Conservation (phyloP, 495 filamentous ascomycete species). For the Tetracladium setigerum region DNA sequence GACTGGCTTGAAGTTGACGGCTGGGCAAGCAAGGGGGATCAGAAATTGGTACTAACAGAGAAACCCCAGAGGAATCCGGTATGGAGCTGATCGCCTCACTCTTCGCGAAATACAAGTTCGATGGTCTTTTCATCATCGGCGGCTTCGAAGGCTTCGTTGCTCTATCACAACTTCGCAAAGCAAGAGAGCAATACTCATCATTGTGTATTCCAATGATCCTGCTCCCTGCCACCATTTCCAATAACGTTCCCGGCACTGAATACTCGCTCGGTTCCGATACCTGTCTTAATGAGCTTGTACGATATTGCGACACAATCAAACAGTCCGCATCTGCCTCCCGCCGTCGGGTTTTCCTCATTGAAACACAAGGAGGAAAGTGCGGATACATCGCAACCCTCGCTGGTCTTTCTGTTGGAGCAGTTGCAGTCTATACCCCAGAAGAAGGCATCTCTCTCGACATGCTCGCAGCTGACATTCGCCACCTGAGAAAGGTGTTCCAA, state of each 20-base stretch:
- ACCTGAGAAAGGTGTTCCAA: slow-evolving; percentile 77
- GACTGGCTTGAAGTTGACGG: slow-evolving; percentile 89
- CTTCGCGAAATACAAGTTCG: slow-evolving; percentile 80
- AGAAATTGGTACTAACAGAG: slow-evolving; percentile 96
- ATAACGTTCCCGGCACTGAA: slow-evolving; percentile 97
- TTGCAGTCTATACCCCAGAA: slow-evolving; percentile 97
- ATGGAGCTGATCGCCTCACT: slow-evolving; percentile 75
- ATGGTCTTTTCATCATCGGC: slow-evolving; percentile 87
- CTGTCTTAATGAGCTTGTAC: slow-evolving; percentile 91
- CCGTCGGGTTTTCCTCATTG: slow-evolving; percentile 91
- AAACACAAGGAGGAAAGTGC: slow-evolving; percentile 91
- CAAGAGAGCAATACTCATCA: slow-evolving; percentile 65
- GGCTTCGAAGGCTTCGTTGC: slow-evolving; percentile 97
- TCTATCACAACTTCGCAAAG: slow-evolving; percentile 76
- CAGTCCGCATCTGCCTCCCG: slow-evolving; percentile 92
- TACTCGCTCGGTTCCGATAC: slow-evolving; percentile 96
- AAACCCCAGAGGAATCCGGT: slow-evolving; percentile 75
- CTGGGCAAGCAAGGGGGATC: slow-evolving; percentile 97
- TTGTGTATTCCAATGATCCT: slow-evolving; percentile 92
- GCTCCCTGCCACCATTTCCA: slow-evolving; percentile 93
- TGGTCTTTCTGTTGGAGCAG: slow-evolving; percentile 80
- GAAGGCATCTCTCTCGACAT: slow-evolving; percentile 92
- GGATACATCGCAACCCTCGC: slow-evolving; percentile 92
- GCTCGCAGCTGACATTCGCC: slow-evolving; percentile 84
- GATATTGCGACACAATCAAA: slow-evolving; percentile 95